Evolutionary conservation across 306 rosid species (phyloP).

Genomic region (Lotus japonicus): DNA sequence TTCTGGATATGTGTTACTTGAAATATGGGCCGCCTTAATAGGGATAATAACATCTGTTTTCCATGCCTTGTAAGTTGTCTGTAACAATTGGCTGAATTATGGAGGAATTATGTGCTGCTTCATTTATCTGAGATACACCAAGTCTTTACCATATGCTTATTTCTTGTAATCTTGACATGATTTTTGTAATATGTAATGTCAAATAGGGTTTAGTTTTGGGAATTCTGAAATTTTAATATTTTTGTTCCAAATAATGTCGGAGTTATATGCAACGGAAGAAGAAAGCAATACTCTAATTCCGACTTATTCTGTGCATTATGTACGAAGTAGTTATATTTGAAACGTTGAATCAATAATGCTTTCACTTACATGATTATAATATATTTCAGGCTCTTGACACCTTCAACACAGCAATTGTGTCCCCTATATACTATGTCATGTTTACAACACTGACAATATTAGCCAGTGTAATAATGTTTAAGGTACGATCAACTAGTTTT

Average conservation of each 20-base stretch:
- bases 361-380: constrained; percentile 16
- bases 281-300: background rate
- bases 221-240: background rate
- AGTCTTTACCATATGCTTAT: too few relatives aligned
- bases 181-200: background rate
- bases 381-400: constrained; percentile 85
- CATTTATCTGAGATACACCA: too few relatives aligned
- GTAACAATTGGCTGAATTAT: too few relatives aligned
- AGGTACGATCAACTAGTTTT: constrained; percentile 41
- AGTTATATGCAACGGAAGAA: background rate
- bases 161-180: too few relatives aligned
- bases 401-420: constrained; percentile 81
- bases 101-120: too few relatives aligned
- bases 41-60: too few relatives aligned
- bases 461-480: constrained; percentile 86
- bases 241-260: constrained; percentile 2
- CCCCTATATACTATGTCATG: constrained; percentile 88
- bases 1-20: too few relatives aligned
- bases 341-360: background rate
- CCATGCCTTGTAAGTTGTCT: too few relatives aligned
- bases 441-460: constrained; percentile 75
- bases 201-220: too few relatives aligned
- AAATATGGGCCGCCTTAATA: too few relatives aligned
- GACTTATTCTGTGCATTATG: background rate
- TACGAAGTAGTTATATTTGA: background rate